A percentile compares a stretch with the other conserved stretches of the same genome.
Conservation (phyloP, 1,139 yeast genomes). For the Geotrichum phurueaensis region DNA sequence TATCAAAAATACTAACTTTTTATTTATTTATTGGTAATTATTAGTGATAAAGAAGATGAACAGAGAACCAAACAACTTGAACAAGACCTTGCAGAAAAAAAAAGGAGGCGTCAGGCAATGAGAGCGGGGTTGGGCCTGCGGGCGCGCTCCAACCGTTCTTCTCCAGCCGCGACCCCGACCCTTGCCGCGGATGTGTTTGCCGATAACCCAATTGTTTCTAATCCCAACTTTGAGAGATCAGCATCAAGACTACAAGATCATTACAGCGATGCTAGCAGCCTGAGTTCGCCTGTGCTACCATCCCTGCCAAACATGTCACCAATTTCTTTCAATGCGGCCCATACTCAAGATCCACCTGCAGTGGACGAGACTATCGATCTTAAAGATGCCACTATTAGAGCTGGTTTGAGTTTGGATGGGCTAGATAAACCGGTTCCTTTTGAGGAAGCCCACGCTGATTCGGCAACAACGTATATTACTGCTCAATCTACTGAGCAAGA, state of each 20-base stretch:
- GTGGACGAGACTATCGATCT: neutral
- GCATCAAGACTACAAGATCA: neutral
- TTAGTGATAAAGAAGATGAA: slow-evolving; percentile 36
- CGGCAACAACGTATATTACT: neutral
- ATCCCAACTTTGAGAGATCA: neutral
- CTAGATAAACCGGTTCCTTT: neutral
- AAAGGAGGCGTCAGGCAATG: slow-evolving; percentile 31
- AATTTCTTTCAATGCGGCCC: neutral
- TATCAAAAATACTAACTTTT: neutral
- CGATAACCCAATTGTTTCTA: neutral
- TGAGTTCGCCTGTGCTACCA: neutral
- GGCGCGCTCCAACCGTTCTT: neutral
- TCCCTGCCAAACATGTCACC: neutral
- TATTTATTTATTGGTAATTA: neutral
- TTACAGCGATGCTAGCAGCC: neutral
- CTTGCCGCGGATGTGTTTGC: neutral
- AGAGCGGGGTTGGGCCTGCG: slow-evolving; percentile 23
- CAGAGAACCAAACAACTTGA: slow-evolving; percentile 35
- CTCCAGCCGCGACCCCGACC: neutral
- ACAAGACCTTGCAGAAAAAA: slow-evolving; percentile 33
- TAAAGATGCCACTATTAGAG: neutral
- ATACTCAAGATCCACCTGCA: neutral
- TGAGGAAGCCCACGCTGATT: neutral
- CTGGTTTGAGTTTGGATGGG: neutral
- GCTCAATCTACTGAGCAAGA: neutral